These are phyloP conservation scores for Pulveroboletus frians DNA, from an alignment of 768 basidiomycete species.

Conservation along the genomic window DNA sequence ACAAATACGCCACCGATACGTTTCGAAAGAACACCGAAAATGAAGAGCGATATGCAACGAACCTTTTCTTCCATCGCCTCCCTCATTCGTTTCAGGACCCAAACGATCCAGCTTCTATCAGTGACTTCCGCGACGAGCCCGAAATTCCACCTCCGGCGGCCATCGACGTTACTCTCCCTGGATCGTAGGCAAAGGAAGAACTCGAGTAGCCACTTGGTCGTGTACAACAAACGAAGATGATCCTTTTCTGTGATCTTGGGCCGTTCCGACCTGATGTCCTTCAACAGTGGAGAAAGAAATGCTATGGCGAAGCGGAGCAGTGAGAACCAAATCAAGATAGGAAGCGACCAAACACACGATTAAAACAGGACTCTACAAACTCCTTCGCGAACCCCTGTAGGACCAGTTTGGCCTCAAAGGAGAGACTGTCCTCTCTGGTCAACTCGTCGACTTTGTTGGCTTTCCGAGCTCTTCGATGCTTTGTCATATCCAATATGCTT, in stretches of 20 bases:
- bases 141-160: conserved; percentile 49
- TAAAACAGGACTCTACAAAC: conserved; percentile 83
- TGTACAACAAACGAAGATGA: conserved; percentile 79
- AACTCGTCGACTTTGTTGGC: conserved; percentile 62
- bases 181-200: conserved; percentile 65
- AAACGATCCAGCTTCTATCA: conserved; percentile 82
- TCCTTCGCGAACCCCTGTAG: conserved; percentile 66
- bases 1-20: conserved; percentile 10
- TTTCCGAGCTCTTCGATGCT: conserved; percentile 57
- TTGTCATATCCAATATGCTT: conserved; percentile 64
- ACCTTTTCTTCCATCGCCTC: conserved; percentile 91
- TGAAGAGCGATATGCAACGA: conserved; percentile 14
- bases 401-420: conserved; percentile 54
- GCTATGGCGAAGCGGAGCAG: conserved; percentile 40
- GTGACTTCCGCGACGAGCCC: conserved; percentile 80
- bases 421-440: conserved; percentile 60
- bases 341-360: conserved; percentile 52
- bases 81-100: conserved; percentile 87
- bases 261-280: conserved; percentile 90
- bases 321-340: conserved; percentile 16
- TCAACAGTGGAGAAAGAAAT: conserved; percentile 81
- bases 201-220: conserved; percentile 88
- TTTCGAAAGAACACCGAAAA: not conserved
- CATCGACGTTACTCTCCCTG: conserved; percentile 31
- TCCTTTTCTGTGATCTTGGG: conserved; percentile 94